Conservation (phyloP, 345 rosid species). For the Crucihimalaya himalaica region DNA sequence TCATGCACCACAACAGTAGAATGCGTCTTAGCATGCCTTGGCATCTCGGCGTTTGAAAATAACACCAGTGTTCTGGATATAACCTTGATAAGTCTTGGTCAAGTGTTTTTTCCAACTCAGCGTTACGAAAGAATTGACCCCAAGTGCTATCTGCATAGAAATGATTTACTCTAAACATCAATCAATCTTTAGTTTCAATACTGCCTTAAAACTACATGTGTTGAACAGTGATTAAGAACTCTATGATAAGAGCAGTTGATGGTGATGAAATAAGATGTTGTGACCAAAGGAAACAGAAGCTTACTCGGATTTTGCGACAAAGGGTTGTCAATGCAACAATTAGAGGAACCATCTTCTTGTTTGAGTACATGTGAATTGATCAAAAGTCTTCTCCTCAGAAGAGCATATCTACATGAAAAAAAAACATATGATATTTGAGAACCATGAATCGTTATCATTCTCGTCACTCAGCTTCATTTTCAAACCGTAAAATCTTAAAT, state of each 20-base stretch:
- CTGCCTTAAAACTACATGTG: background rate
- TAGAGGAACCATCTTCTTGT: conserved; percentile 47
- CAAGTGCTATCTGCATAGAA: conserved; percentile 73
- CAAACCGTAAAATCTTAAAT: background rate
- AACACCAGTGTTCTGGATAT: conserved; percentile 86
- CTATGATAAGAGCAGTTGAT: too few relatives aligned
- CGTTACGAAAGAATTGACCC: conserved; percentile 83
- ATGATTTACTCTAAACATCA: background rate
- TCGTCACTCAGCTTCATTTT: background rate
- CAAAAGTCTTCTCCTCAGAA: conserved; percentile 64
- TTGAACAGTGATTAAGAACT: background rate
- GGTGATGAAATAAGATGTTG: too few relatives aligned
- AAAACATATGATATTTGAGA: too few relatives aligned
- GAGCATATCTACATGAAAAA: conserved; percentile 72
- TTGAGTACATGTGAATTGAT: conserved; percentile 63
- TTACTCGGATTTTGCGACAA: conserved; percentile 89
- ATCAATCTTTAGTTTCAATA: too few relatives aligned
- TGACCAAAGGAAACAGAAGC: background rate
- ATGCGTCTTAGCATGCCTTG: conserved; percentile 90
- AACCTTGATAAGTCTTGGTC: conserved; percentile 85
- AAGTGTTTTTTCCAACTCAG: conserved; percentile 84
- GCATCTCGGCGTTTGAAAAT: conserved; percentile 81
- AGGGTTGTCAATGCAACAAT: conserved; percentile 70
- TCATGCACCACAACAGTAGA: conserved; percentile 78
- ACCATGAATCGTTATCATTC: background rate